Evolutionary conservation across 2,329 filamentous ascomycete genomes (phyloP).

Genomic region (Grosmannia serpens): DNA sequence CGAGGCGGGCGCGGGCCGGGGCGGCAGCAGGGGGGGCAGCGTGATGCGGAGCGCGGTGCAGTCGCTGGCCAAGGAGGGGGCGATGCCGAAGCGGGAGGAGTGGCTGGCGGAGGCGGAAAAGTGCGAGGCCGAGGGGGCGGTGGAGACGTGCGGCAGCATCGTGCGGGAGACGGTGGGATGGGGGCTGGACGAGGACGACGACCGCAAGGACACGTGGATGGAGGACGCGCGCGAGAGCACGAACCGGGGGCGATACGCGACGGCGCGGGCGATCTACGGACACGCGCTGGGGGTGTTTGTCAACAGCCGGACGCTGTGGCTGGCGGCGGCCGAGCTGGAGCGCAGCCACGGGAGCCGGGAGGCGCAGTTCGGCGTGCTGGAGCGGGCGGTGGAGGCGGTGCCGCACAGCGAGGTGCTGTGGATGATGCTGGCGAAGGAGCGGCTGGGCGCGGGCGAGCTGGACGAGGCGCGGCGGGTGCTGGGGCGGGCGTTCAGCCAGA

Average conservation of each 20-base stretch:
- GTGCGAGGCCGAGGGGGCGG: constrained; percentile 83
- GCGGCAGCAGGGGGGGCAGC: constrained; percentile 71
- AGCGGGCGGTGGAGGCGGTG: constrained; percentile 88
- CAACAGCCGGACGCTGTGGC: constrained; percentile 79
- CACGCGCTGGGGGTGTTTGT: constrained; percentile 84
- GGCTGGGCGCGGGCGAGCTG: constrained; percentile 79
- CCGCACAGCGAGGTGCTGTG: constrained; percentile 85
- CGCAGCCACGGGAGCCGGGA: constrained; percentile 62
- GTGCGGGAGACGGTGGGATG: constrained; percentile 88
- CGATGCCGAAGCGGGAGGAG: constrained; percentile 94
- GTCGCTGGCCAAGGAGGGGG: constrained; percentile 76
- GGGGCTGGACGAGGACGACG: constrained; percentile 89
- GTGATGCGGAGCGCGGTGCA: constrained; percentile 93
- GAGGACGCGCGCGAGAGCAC: constrained; percentile 82
- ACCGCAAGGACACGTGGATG: constrained; percentile 91
- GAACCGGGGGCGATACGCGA: constrained; percentile 72
- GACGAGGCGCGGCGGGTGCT: constrained; percentile 79
- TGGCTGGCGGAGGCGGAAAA: constrained; percentile 94
- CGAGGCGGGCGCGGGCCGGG: constrained; percentile 35
- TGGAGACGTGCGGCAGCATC: constrained; percentile 78
- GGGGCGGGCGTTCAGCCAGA: constrained; percentile 83
- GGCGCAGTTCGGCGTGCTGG: constrained; percentile 70
- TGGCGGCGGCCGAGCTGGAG: constrained; percentile 83
- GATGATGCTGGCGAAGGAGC: constrained; percentile 93
- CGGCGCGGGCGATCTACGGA: constrained; percentile 84